Evolutionary conservation across 2,329 filamentous ascomycete genomes (phyloP).

Genomic region (Sporothrix pallida): DNA sequence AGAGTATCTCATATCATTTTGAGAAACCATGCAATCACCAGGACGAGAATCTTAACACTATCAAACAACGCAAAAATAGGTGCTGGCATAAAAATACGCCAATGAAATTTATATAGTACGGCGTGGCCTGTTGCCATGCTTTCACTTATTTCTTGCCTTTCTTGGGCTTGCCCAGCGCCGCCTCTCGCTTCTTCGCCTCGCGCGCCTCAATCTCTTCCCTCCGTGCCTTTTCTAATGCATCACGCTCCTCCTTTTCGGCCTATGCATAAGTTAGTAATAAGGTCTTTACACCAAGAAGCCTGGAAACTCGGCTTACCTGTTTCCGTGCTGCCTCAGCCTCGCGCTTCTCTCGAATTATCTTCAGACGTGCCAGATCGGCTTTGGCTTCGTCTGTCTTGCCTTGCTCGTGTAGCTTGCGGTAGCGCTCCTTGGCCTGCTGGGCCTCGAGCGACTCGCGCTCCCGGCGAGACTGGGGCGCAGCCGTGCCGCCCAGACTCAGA

Average conservation of each 20-base stretch:
- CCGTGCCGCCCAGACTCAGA: conserved; percentile 49
- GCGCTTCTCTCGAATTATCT: conserved; percentile 81
- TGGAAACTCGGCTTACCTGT: conserved; percentile 62
- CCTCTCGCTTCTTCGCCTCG: conserved; percentile 62
- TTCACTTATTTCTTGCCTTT: conserved; percentile 43
- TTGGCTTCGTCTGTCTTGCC: conserved; percentile 97
- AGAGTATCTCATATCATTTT: too few relatives aligned
- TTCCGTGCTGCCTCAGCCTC: conserved; percentile 83
- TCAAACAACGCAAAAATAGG: too few relatives aligned
- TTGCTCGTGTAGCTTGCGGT: conserved; percentile 88
- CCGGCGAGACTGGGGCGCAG: conserved; percentile 53
- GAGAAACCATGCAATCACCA: too few relatives aligned
- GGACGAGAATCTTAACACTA: too few relatives aligned
- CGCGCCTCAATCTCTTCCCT: conserved; percentile 59
- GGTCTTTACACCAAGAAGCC: not conserved
- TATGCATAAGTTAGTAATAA: not conserved
- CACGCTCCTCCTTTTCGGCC: conserved; percentile 65
- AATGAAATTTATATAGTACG: not conserved
- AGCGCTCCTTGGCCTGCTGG: conserved; percentile 84
- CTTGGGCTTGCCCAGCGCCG: conserved; percentile 58
- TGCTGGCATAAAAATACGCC: not conserved
- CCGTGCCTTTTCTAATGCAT: conserved; percentile 57
- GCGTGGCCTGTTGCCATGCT: not conserved
- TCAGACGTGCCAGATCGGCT: conserved; percentile 83
- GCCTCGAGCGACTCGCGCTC: conserved; percentile 80